Base-by-base conservation (phyloP, 257 asterid species). In the Lavandula angustifolia region DNA sequence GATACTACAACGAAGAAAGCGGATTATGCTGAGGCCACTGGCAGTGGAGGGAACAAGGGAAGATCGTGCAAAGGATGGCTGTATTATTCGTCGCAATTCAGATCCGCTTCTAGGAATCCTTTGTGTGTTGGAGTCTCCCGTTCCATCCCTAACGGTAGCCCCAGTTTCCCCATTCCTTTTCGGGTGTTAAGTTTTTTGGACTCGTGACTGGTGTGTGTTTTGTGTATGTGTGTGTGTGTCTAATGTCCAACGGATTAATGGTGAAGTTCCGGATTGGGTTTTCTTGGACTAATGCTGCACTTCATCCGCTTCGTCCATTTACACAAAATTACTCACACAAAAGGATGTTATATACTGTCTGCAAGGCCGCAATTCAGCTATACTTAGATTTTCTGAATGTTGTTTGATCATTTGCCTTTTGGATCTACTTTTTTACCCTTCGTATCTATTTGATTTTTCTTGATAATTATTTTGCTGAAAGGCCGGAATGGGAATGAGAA, bases 41-140 rank as follows among this genome's bases (percentile, higher is more conserved):
- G 49, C 48, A 66, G 18, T 43, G 65, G 37, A 18, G 64, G 50
- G 18, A 60, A 18, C 67, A 76, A 78, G 73, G 95, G 84, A 3
- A 92, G 80, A 69, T 85, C 96, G 7, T 89, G 96, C 82, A 88
- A 83, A 71, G 96, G 98, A 1, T 82, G 89, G 71, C 72, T 89
- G 0, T 92, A 85, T 65, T 92, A 87, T 67, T 87, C 98, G 6
- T 85, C 96, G 0, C 74, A 69, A 53, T 60, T 82, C 77, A 82
- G 82, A 76, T 68, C 95, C 78, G 73, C 75, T 72, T 82, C 92
- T 35, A 78, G 87, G 57, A 82, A 84, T 16, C 96, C 98, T 74
- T 80, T 85, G 16, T 92, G 98, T 73, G 81, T 92, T 18, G 98
- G 98, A 33, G 63, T 92, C 63, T 66, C 89, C 69, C 87, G 91